Evolutionary conservation across 257 asterid genomes (phyloP), one percentile per base, ranked within the genome.

Genomic region (Solanum paucissectum): DNA sequence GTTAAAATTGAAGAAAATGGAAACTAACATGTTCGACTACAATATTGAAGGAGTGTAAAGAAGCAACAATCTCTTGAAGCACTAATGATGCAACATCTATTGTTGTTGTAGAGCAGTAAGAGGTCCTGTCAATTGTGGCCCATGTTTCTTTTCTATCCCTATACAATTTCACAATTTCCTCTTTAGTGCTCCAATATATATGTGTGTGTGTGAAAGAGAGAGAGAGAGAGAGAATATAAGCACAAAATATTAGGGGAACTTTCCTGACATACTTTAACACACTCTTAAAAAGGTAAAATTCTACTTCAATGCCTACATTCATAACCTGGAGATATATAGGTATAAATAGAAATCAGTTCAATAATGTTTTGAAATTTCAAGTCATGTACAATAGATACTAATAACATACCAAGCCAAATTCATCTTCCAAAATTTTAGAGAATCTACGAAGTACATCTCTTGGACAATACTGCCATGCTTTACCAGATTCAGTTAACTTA

Each of bases 251-350:
- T 3, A 33, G 13, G 79, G 37, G 23, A 82, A 77, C 74, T 83
- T 34, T 71, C 60, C 55, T 77, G 71, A 73, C 94, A 83, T 93
- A 96, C 99, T 90, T 93, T 84, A 90, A 74, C 55, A 89, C 91
- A 73, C 90, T 92, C 87, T 91, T 92, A 52, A 96, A 91, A 85
- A 95, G 93, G 90, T 89, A 93, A 91, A 96, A 96, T 89, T 96
- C 99, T 49, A 88, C 94, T 92, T 96, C 99, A 87, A 96, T 94
- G 72, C 99, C 99, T 81, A 97, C 96, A 90, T 95, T 94, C 95
- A 95, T 88, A 49, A 49, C 58, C 58, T 13, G 7, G 58, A 5
- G 21, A 49, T 5, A 49, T 49, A 44, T 4, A 44, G 49, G 49
- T 71, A 83, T 33, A 91, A 88, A 88, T 88, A 90, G 37, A 38